Evolutionary conservation across 768 basidiomycete genomes (phyloP), one percentile per base, ranked within the genome.

Genomic region (Mycena rebaudengoi): DNA sequence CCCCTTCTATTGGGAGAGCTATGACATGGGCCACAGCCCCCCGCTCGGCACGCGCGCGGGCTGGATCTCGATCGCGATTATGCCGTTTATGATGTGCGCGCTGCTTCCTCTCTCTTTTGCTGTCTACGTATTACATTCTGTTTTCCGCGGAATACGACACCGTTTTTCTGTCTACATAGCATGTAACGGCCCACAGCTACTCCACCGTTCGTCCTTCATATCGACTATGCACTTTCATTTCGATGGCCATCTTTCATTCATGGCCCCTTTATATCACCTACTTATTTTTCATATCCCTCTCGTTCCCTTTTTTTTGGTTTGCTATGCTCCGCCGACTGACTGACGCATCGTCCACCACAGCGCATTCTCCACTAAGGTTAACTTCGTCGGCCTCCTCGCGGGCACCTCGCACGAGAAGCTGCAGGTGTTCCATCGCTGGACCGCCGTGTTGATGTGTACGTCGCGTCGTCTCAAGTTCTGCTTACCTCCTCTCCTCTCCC

Each of bases 351-450:
- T 29, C 14, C n/a, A 29, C 7, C 13, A 2, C 50, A 74, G 74
- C 18, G 76, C 74, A 1, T 74, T 76, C 60, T 73, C 73, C 1
- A 71, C 72, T n/a, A 79, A 79, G 56, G 65, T 76, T 46, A 78
- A 78, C 64, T 57, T 70, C 23, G 68, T 79, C 52, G 67, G 67
- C 2, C 49, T 75, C 12, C 40, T 79, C 16, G 73, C 75, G 8
- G 73, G 73, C 32, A 69, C 71, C 1, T 74, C 76, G 32, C 76
- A 79, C 65, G 78, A 78, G 60, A 74, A 74, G 45, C 73, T 78
- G 23, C 77, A 79, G 65, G 74, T 78, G 14, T 75, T 71, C 58
- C 78, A 78, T 61, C 73, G 74, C 23, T 77, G 76, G 76, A 44
- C 71, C 0, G 75, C 75, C 12, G 58, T 67, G 61, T 53, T 77